Conservation (phyloP, 495 filamentous ascomycete genomes). For the Aspergillus asperescens region DNA sequence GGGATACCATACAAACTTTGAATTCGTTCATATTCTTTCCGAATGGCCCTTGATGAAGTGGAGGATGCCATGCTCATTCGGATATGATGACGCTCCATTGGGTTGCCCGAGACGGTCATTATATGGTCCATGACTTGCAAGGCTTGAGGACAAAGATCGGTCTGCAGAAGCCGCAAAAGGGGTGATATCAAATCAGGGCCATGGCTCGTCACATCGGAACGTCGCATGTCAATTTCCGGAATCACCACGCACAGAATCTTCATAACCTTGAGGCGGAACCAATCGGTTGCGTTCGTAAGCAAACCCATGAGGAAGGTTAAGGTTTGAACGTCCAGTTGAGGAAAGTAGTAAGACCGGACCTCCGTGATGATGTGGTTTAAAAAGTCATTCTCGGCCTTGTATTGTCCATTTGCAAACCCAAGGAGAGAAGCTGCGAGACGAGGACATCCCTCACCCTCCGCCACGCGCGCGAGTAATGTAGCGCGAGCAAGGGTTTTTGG, state of each 20-base stretch:
- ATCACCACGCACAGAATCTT: slow-evolving; percentile 80
- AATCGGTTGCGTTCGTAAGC: slow-evolving; percentile 77
- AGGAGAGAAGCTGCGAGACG: slow-evolving; percentile 52
- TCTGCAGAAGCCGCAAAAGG: slow-evolving; percentile 82
- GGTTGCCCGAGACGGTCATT: slow-evolving; percentile 86
- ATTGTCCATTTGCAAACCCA: slow-evolving; percentile 62
- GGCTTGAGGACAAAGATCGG: slow-evolving; percentile 87
- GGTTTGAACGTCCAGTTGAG: slow-evolving; percentile 75
- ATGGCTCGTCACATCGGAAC: slow-evolving; percentile 80
- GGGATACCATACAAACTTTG: slow-evolving; percentile 95
- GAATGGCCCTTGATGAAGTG: slow-evolving; percentile 70
- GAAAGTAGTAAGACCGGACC: slow-evolving; percentile 73
- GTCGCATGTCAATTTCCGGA: slow-evolving; percentile 89
- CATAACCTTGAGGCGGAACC: slow-evolving; percentile 91
- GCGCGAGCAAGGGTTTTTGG: slow-evolving; percentile 55
- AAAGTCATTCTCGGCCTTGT: slow-evolving; percentile 71
- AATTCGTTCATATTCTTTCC: slow-evolving; percentile 91
- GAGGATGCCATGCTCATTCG: slow-evolving; percentile 91
- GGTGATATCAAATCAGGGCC: slow-evolving; percentile 95
- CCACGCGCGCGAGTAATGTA: slow-evolving; percentile 61
- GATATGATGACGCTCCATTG: slow-evolving; percentile 88
- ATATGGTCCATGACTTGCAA: slow-evolving; percentile 88
- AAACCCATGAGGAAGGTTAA: slow-evolving; percentile 88
- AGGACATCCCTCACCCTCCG: slow-evolving; percentile 57
- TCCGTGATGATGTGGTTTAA: slow-evolving; percentile 67